Conservation (phyloP, 2,329 filamentous ascomycete genomes). For the Aspergillus pseudoviridinutans region DNA sequence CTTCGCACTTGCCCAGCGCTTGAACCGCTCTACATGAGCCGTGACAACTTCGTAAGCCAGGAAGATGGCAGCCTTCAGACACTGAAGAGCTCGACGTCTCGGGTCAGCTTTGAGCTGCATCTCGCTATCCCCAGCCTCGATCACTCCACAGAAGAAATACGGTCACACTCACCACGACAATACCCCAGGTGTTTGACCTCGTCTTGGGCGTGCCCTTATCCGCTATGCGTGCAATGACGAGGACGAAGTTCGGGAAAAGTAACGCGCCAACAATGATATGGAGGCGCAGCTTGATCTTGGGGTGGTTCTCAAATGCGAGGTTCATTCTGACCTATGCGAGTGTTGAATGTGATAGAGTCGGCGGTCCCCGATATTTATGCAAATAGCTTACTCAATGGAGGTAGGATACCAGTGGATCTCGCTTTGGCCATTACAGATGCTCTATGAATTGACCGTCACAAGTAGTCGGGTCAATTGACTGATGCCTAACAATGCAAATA, state of each 20-base stretch:
- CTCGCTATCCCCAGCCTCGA: neutral
- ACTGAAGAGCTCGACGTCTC: neutral
- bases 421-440: neutral
- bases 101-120: neutral
- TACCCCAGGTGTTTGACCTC: slow-evolving; percentile 20
- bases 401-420: neutral
- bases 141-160: neutral
- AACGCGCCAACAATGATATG: slow-evolving; percentile 11
- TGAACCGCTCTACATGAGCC: slow-evolving; percentile 12
- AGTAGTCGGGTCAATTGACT: neutral
- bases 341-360: neutral
- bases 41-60: slow-evolving; percentile 20
- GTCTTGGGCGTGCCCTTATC: slow-evolving; percentile 12
- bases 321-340: neutral
- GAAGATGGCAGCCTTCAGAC: slow-evolving; percentile 21
- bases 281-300: slow-evolving; percentile 6
- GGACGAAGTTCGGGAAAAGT: slow-evolving; percentile 12
- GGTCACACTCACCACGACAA: slow-evolving; percentile 10
- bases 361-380: neutral
- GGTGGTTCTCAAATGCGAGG: slow-evolving; percentile 1
- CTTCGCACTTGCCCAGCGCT: slow-evolving; percentile 20
- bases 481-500: neutral
- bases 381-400: neutral
- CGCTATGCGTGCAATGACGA: slow-evolving; percentile 18
- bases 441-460: neutral